A percentile compares a stretch with the other conserved stretches of the same genome.
These are phyloP conservation scores for Astrothelium macrocarpum DNA, from an alignment of 495 filamentous ascomycete species.

Conservation along the genomic window DNA sequence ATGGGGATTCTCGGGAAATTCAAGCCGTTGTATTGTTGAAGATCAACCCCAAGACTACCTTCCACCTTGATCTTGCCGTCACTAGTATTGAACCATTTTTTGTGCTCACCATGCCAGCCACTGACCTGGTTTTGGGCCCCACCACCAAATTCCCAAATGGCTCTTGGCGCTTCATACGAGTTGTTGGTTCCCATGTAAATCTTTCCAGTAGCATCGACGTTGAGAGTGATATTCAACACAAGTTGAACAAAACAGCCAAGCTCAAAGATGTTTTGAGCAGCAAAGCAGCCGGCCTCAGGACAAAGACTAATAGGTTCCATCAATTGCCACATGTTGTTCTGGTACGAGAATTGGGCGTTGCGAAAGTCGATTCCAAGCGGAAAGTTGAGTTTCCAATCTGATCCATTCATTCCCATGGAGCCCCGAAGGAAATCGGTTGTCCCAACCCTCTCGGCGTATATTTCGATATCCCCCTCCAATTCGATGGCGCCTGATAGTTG, in stretches of 20 bases:
- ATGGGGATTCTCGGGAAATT: neutral
- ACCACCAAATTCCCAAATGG: neutral
- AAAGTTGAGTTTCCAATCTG: neutral
- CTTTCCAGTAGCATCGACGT: neutral
- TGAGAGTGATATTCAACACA: neutral
- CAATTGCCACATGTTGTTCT: neutral
- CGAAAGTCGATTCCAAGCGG: neutral
- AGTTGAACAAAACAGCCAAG: neutral
- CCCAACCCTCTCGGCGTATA: neutral
- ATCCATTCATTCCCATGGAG: neutral
- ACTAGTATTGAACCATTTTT: neutral
- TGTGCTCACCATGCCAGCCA: neutral
- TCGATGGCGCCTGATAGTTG: neutral
- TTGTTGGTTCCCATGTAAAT: neutral
- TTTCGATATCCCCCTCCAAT: neutral
- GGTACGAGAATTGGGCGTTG: neutral
- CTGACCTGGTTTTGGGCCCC: neutral
- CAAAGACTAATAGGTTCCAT: neutral
- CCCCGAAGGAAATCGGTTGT: neutral
- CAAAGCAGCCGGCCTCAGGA: neutral
- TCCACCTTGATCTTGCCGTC: neutral
- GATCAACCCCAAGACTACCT: neutral
- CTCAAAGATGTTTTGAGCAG: neutral
- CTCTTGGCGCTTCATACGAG: neutral
- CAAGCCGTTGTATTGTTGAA: neutral